Percentiles rank a stretch among this genome's conserved stretches.
These are phyloP conservation scores for Acanthamoeba sp. DNA, from an alignment of 208 protist species.

Conservation along the genomic window DNA sequence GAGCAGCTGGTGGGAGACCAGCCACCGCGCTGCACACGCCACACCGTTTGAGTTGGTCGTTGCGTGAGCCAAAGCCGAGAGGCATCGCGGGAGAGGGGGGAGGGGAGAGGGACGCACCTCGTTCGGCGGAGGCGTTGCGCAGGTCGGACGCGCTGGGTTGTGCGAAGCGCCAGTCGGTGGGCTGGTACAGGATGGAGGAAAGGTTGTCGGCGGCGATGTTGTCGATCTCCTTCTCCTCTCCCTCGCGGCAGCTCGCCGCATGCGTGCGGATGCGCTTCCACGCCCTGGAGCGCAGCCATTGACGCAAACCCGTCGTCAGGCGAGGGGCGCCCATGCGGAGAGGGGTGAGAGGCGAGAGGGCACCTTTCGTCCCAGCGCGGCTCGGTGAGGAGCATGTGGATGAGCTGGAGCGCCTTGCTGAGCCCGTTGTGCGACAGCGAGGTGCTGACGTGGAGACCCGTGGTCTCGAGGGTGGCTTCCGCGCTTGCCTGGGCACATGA, in stretches of 20 bases:
- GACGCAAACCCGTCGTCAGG: background rate
- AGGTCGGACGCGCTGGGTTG: constrained; percentile 9
- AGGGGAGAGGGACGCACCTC: background rate
- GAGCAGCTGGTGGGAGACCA: constrained; percentile 14
- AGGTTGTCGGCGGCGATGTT: constrained; percentile 46
- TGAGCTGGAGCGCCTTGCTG: constrained; percentile 46
- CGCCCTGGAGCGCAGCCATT: background rate
- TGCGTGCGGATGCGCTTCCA: constrained; percentile 51
- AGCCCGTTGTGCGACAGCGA: constrained; percentile 21
- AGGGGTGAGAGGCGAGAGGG: background rate
- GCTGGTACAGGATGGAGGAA: constrained; percentile 6
- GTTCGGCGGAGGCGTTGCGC: constrained; percentile 40
- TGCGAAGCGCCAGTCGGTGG: constrained; percentile 41
- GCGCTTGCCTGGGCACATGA: background rate
- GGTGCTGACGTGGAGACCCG: background rate
- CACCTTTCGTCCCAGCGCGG: constrained; percentile 17
- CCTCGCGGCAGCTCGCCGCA: background rate
- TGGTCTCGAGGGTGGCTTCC: constrained; percentile 13
- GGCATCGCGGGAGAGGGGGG: too few species aligned
- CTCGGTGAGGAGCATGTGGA: constrained; percentile 19
- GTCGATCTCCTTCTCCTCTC: constrained; percentile 47
- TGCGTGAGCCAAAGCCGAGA: too few species aligned
- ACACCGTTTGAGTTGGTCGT: too few species aligned
- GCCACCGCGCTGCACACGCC: constrained; percentile 1
- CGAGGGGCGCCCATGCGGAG: background rate